Percentiles rank a stretch among this genome's conserved stretches.
phyloP scores from a whole-genome alignment of 208 protist species.

The Crithidia expoeki region DNA sequence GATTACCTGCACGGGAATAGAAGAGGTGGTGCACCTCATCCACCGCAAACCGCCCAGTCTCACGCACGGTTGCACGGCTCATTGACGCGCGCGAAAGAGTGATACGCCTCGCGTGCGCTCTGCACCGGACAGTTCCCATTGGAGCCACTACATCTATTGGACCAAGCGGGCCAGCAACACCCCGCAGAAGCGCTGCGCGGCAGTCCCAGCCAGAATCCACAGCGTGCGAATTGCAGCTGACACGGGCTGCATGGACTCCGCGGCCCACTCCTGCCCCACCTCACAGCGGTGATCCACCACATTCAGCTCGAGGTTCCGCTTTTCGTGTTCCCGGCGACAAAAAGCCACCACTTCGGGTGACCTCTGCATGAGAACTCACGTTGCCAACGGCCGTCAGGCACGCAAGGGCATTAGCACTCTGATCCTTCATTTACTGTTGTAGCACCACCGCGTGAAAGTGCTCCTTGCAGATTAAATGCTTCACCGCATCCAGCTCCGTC shows the following conservation, averaged over 20 bases:
- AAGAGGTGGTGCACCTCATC: neutral
- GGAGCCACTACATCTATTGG: neutral
- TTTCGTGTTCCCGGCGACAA: slow-evolving; percentile 4
- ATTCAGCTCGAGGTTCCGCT: slow-evolving; percentile 7
- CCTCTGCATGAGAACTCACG: slow-evolving; percentile 1
- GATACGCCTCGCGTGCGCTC: slow-evolving; percentile 16
- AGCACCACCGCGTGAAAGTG: neutral
- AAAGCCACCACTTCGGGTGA: neutral
- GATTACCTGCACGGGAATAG: neutral
- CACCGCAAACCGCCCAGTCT: neutral
- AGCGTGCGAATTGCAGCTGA: neutral
- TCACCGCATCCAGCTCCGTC: neutral
- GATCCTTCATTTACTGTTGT: neutral
- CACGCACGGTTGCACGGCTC: slow-evolving; percentile 3
- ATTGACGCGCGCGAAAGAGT: neutral
- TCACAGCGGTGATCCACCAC: slow-evolving; percentile 14
- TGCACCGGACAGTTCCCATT: slow-evolving; percentile 9
- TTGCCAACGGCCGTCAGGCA: slow-evolving; percentile 10
- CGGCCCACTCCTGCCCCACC: slow-evolving; percentile 20
- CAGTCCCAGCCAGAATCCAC: neutral
- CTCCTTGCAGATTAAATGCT: neutral
- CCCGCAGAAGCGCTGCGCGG: neutral
- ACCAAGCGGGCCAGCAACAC: neutral
- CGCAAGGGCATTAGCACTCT: neutral
- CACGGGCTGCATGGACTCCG: neutral